Evolutionary conservation across 2,329 filamentous ascomycete genomes (phyloP).

Genomic region (Diplodia scrobiculata): DNA sequence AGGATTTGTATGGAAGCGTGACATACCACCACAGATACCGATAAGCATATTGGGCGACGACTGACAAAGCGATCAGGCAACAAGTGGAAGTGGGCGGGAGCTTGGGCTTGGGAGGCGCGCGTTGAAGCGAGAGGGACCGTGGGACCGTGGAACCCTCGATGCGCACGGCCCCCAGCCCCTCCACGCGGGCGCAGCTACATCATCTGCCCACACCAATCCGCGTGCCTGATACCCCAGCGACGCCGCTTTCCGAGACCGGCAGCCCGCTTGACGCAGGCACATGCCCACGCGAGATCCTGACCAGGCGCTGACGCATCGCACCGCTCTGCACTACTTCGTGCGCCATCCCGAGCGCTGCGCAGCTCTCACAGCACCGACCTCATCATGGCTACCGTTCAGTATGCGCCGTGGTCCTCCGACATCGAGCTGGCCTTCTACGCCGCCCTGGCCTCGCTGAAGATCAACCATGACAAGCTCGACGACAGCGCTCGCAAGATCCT

Average conservation of each 20-base stretch:
- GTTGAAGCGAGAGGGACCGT: background rate
- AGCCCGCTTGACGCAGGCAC: conserved; percentile 27
- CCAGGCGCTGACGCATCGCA: conserved; percentile 24
- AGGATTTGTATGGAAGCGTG: background rate
- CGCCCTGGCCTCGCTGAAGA: conserved; percentile 86
- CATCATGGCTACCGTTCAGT: conserved; percentile 60
- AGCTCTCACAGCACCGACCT: conserved; percentile 1
- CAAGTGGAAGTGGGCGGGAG: background rate
- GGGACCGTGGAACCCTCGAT: no score
- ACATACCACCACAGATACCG: conserved; percentile 71
- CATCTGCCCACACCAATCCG: conserved; percentile 11
- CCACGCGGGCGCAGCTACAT: conserved; percentile 11
- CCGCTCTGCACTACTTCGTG: background rate
- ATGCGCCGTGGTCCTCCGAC: conserved; percentile 87
- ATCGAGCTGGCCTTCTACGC: conserved; percentile 96
- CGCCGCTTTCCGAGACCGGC: conserved; percentile 14
- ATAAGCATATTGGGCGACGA: conserved; percentile 63
- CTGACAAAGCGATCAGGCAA: background rate
- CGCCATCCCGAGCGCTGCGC: background rate
- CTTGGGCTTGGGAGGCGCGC: background rate
- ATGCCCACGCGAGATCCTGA: conserved; percentile 21
- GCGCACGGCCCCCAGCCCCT: background rate
- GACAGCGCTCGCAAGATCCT: conserved; percentile 85
- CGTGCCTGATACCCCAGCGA: conserved; percentile 9
- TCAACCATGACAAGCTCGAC: conserved; percentile 95